Base-by-base conservation (phyloP, 2,329 filamentous ascomycete species). In the Diaporthe sp. region DNA sequence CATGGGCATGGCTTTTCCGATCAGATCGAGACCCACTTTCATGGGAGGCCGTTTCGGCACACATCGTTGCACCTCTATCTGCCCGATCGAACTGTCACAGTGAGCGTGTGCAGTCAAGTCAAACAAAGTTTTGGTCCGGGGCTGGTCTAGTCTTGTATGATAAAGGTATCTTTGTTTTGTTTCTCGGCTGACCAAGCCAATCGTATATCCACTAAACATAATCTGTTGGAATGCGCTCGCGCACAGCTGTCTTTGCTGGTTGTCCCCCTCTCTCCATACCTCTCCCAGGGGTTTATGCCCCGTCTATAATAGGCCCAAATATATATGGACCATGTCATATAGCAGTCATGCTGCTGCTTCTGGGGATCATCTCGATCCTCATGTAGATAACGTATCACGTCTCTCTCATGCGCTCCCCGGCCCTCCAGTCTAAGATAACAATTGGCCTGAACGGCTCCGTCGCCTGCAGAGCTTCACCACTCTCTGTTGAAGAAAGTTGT, bases 11-110 rank as follows among this genome's bases (percentile, higher is more conserved):
- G 49, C 65, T 70, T 28, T 51, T 53, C 65, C 65, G 65, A 68
- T 68, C 46, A 34, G 65, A 68, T 68, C 65, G 49, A 70, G 65
- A 55, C 65, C 65, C 65, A 70, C 65, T 42, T 55, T 31, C 65
- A 70, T 42, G 65, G 65, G 65, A 70, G 65, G 65, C 65, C 65
- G 46, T 70, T 39, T 70, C 65, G 46, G 65, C 37, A 55, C n/a
- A 28, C 49, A 13, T 53, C 34, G 34, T 19, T 67, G 61, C 42
- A n/a, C 8, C 44, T 15, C 31, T 53, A 15, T 34, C 46, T 68
- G 31, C 15, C 31, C 34, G 65, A 55, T 55, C 65, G 8, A 55
- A 70, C 49, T 7, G 49, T 55, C 65, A 28, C n/a, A 12, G 19
- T 42, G 34, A 70, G 12, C 17, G n/a, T 31, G 15, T 28, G 22